Conservation (phyloP, 768 basidiomycete species). For the Tephrocybe sp. region DNA sequence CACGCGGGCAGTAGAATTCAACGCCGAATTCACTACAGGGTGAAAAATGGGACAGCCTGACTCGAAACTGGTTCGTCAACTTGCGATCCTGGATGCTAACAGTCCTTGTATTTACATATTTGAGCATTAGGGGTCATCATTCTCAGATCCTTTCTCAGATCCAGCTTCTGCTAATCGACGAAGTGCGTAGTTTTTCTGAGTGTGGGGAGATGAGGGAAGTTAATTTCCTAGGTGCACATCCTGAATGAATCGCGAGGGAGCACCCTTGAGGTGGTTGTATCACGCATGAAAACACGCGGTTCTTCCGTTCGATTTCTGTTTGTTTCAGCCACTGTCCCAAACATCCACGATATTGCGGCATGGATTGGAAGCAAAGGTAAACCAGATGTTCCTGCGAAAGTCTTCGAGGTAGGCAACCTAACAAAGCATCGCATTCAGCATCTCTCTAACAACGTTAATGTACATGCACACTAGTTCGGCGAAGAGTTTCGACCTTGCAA, state of each 20-base stretch:
- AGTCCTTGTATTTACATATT: background rate
- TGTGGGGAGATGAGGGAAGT: no score
- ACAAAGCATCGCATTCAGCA: background rate
- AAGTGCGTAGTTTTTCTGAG: slow-evolving; percentile 51
- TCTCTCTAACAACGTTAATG: background rate
- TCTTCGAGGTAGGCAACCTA: slow-evolving; percentile 59
- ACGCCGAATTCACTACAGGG: slow-evolving; percentile 44
- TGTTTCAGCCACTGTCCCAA: slow-evolving; percentile 93
- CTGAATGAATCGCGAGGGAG: slow-evolving; percentile 90
- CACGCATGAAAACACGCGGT: slow-evolving; percentile 84
- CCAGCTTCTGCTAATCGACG: slow-evolving; percentile 86
- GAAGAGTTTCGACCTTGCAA: slow-evolving; percentile 91
- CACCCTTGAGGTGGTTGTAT: slow-evolving; percentile 91
- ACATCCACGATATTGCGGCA: slow-evolving; percentile 83
- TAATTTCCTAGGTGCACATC: slow-evolving; percentile 74
- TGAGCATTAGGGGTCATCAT: slow-evolving; percentile 54
- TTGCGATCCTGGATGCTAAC: background rate
- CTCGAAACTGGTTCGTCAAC: slow-evolving; percentile 71
- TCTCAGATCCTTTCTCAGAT: slow-evolving; percentile 68
- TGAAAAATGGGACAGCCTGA: slow-evolving; percentile 96
- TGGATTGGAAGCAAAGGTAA: slow-evolving; percentile 69
- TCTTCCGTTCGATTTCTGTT: slow-evolving; percentile 78
- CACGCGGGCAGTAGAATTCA: no score
- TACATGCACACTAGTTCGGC: slow-evolving; percentile 65
- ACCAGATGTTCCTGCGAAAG: slow-evolving; percentile 47